These are phyloP conservation scores for Talaromyces nanjingensis DNA, from an alignment of 495 filamentous ascomycete species.

Conservation along the genomic window DNA sequence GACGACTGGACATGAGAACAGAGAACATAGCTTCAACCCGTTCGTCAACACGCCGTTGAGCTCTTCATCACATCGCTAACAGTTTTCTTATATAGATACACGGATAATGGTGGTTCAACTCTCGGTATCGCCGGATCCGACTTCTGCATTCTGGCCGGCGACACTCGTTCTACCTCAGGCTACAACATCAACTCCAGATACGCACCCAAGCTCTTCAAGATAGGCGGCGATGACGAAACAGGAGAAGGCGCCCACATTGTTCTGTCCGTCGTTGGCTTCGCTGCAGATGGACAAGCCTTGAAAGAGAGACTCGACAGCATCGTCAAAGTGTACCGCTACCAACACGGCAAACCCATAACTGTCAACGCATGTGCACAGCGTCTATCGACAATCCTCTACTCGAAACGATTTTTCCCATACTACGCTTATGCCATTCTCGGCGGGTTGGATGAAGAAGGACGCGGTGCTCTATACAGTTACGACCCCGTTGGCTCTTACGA, in stretches of 20 bases:
- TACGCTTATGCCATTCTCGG: constrained; percentile 91
- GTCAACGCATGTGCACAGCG: constrained; percentile 90
- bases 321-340: constrained; percentile 96
- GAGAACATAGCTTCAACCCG: constrained; percentile 91
- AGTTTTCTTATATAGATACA: constrained; percentile 58
- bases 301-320: constrained; percentile 83
- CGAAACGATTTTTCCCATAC: constrained; percentile 97
- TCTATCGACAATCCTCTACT: constrained; percentile 87
- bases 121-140: constrained; percentile 89
- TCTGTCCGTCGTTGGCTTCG: constrained; percentile 90
- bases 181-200: constrained; percentile 98
- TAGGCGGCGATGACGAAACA: constrained; percentile 79
- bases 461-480: constrained; percentile 92
- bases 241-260: constrained; percentile 78
- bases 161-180: constrained; percentile 87
- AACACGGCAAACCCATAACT: constrained; percentile 87
- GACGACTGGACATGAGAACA: constrained; percentile 42
- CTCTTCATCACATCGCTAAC: constrained; percentile 12
- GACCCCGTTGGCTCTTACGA: constrained; percentile 97
- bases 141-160: constrained; percentile 92
- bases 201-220: constrained; percentile 91
- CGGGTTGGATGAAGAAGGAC: constrained; percentile 90
- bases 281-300: constrained; percentile 84
- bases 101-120: constrained; percentile 95
- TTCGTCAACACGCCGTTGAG: constrained; percentile 32